Evolutionary conservation across 805 yeast species (phyloP), one percentile per base, ranked within the genome.

Genomic region (Barnettozyma salicaria): DNA sequence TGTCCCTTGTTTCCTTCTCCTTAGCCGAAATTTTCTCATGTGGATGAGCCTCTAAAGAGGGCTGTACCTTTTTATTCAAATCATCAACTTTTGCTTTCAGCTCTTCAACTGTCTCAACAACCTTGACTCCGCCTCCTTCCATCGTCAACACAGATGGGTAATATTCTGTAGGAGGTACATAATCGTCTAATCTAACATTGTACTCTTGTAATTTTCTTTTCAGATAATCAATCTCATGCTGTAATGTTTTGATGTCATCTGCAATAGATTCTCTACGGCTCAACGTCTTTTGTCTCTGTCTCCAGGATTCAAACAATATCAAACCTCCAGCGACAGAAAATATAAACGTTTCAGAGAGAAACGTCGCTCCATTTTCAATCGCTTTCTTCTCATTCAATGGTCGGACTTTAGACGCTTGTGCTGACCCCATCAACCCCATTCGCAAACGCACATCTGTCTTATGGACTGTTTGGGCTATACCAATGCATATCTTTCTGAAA

Each of bases 351-450:
- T 86, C 95, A 30, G 90, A 80, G 10, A 86, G 60, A 53, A 85
- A 76, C 39, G 71, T 80, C 30, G 95, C 92, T 1, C 95, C 95
- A 41, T 70, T 76, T 41, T 86, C 92, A 29, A 87, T 72, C 25
- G 96, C 95, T 51, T 76, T 79, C 10, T 77, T 74, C 47, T 85
- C 95, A 55, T 84, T 85, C 55, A 86, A 68, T 0, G 95, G 95
- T 32, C 94, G 70, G 7, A 85, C 72, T 48, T 71, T 73, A 32
- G 72, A 39, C 0, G 43, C 53, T 11, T 48, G 52, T n/a, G 50
- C 45, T 16, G 52, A 46, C 1, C 59, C 56, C 24, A 56, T 17
- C 29, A 84, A 64, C 26, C 72, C 65, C 71, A 74, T 68, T 35
- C 89, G 70, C 40, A 86, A 60, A 22, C 60, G 62, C 34, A 77